A percentile compares a stretch with the other conserved stretches of the same genome.
Conservation (phyloP, 768 basidiomycete species). For the Rossbeevera mucosa region DNA sequence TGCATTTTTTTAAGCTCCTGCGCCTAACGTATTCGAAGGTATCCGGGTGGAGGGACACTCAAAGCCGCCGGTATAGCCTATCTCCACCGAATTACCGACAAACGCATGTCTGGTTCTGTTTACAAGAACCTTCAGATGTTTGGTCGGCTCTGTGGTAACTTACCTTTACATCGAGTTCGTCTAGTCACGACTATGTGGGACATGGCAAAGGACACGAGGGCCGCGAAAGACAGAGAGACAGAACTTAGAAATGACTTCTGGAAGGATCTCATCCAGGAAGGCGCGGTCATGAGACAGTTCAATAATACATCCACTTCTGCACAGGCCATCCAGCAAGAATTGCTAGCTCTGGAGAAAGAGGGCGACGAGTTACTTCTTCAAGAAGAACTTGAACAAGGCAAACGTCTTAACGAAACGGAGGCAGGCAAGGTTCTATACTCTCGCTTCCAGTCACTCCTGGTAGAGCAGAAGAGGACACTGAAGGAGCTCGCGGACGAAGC, state of each 20-base stretch:
- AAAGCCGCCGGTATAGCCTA: slow-evolving; percentile 32
- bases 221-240: slow-evolving; percentile 10
- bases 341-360: background rate
- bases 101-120: slow-evolving; percentile 30
- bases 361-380: slow-evolving; percentile 11
- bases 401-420: slow-evolving; percentile 20
- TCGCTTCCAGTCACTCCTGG: slow-evolving; percentile 15
- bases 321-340: background rate
- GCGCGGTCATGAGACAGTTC: slow-evolving; percentile 2
- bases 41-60: background rate
- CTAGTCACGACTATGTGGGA: slow-evolving; percentile 41
- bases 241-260: slow-evolving; percentile 29
- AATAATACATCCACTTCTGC: background rate
- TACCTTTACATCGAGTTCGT: slow-evolving; percentile 26
- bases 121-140: slow-evolving; percentile 32
- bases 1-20: background rate
- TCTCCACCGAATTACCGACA: slow-evolving; percentile 33
- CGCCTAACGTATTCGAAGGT: background rate
- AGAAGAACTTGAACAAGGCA: slow-evolving; percentile 15
- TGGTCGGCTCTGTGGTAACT: slow-evolving; percentile 32
- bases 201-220: slow-evolving; percentile 9
- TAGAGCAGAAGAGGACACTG: slow-evolving; percentile 11
- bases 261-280: background rate
- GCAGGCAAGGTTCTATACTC: slow-evolving; percentile 17
- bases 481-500: slow-evolving; percentile 19